phyloP scores from a whole-genome alignment of 805 yeast species.

The Pichia nanzhaoensis region DNA sequence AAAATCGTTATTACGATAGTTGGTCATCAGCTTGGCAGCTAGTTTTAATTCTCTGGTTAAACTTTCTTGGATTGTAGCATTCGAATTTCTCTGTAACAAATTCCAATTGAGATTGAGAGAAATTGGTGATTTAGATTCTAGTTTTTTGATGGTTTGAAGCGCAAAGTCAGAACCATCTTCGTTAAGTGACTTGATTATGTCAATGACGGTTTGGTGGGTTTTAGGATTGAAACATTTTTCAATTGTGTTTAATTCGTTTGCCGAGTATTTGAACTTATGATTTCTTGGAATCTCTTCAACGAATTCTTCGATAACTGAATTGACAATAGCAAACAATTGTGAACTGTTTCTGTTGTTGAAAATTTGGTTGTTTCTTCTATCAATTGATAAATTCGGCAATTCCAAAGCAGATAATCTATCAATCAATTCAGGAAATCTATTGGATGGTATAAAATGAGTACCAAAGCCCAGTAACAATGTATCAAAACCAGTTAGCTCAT shows the following conservation, averaged over 20 bases:
- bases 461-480: constrained; percentile 81
- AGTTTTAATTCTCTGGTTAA: constrained; percentile 66
- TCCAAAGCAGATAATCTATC: constrained; percentile 60
- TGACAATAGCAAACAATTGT: constrained; percentile 52
- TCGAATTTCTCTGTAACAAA: constrained; percentile 54
- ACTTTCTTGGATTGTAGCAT: constrained; percentile 55
- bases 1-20: constrained; percentile 40
- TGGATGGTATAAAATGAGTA: constrained; percentile 78
- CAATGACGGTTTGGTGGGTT: constrained; percentile 40
- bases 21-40: constrained; percentile 67
- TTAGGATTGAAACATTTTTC: constrained; percentile 56
- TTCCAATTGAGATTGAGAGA: constrained; percentile 69
- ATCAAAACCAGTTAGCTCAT: constrained; percentile 68
- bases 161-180: constrained; percentile 64
- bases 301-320: constrained; percentile 73
- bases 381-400: constrained; percentile 18
- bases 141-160: constrained; percentile 42
- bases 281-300: constrained; percentile 57
- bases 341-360: constrained; percentile 17
- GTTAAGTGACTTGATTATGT: constrained; percentile 46
- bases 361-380: constrained; percentile 13
- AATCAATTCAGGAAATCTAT: constrained; percentile 53
- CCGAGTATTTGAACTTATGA: constrained; percentile 51
- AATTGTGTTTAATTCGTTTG: constrained; percentile 54
- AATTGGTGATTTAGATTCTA: constrained; percentile 67